phyloP scores from a whole-genome alignment of 129 eudicot species.

The Artemisia argyi region DNA sequence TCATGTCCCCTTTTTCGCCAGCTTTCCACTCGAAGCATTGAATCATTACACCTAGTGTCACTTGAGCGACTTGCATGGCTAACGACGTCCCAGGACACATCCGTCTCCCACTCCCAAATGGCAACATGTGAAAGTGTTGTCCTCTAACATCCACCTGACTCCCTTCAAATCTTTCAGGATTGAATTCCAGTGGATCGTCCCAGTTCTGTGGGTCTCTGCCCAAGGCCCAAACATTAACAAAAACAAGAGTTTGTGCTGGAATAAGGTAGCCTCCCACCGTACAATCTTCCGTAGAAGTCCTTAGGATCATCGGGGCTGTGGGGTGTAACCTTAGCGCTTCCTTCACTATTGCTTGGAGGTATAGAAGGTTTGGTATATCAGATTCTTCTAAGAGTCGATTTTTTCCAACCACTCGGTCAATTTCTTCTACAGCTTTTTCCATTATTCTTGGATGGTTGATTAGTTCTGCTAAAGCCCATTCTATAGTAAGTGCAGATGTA shows the following conservation, averaged over 20 bases:
- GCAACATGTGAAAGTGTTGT: no score
- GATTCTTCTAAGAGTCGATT: constrained; percentile 58
- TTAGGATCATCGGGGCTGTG: constrained; percentile 48
- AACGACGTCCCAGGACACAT: constrained; percentile 70
- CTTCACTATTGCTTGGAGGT: constrained; percentile 67
- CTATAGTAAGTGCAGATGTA: no score
- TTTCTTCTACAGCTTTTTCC: no score
- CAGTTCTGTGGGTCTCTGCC: no score
- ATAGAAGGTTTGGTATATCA: constrained; percentile 58
- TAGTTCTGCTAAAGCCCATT: no score
- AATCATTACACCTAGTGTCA: constrained; percentile 53
- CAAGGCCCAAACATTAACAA: no score
- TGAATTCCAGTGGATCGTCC: no score
- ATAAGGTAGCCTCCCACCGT: constrained; percentile 39
- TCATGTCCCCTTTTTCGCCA: constrained; percentile 22
- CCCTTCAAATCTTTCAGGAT: no score
- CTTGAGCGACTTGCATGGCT: constrained; percentile 49
- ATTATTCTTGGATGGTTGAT: no score
- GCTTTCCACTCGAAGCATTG: constrained; percentile 71
- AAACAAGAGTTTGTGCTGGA: no score
- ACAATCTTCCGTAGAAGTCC: constrained; percentile 52
- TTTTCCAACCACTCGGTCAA: no score
- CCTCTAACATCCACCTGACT: no score
- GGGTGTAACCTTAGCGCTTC: constrained; percentile 73
- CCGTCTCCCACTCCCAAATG: constrained; percentile 70